Evolutionary conservation across 495 filamentous ascomycete genomes (phyloP), one percentile per base, ranked within the genome.

Genomic region (Daldinia vernicosa): DNA sequence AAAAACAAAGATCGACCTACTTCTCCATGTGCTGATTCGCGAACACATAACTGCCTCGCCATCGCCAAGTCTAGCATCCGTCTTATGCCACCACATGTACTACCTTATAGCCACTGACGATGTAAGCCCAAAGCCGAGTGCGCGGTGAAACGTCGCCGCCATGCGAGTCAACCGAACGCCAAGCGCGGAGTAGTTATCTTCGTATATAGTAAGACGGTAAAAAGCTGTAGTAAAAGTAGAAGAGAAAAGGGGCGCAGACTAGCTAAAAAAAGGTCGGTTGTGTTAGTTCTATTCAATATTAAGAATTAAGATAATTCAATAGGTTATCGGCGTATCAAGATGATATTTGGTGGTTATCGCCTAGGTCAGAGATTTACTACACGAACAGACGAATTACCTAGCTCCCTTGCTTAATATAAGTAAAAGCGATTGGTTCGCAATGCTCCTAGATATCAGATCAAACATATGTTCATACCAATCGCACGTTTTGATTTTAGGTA

Each of bases 11-110:
- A 70, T 59, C 60, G 60, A 39, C 60, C 27, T 63, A 1, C 53
- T 47, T 47, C 43, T 24, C 43, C 9, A 56, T 17, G 26, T 59
- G 43, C 43, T 60, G 55, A 70, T 70, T 70, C 61, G 55, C 37
- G 32, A 64, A 53, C 19, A 28, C 8, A 43, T 24, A 64, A 60
- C 24, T 45, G 45, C 35, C 37, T 70, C 54, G 37, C 60, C 19
- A 37, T 51, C 45, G 33, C 50, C 24, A 22, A 55, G 54, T 59
- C 35, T 64, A 14, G 67, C 28, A 60, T 60, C 60, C 26, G 58
- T 58, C 57, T 52, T 63, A 66, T n/a, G 28, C n/a, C n/a, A 30
- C n/a, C 54, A n/a, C 19, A 35, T 30, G 15, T 28, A 30, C n/a
- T 63, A n/a, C 19, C 24, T 28, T 62, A 37, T 32, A 63, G 26